Base-by-base conservation (phyloP, 2,329 filamentous ascomycete genomes). In the Aspergillus sp. region DNA sequence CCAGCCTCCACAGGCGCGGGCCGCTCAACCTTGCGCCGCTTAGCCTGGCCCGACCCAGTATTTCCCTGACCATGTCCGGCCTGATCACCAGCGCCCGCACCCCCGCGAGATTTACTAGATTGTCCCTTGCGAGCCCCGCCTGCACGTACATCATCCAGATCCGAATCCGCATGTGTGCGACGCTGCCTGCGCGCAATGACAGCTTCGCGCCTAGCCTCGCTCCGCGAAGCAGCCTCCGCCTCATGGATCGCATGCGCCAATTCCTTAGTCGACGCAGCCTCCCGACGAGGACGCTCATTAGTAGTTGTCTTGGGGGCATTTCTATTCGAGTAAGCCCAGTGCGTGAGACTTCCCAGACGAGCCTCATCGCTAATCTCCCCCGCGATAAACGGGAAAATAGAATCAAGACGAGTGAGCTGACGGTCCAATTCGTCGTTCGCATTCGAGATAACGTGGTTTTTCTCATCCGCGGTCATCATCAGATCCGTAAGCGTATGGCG, bases 241-340 rank as follows among this genome's bases (percentile, higher is more conserved):
- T 93, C 92, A 57, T 95, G 84, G 48, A 90, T 84, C 63, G 90
- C 90, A 21, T 91, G 83, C 4, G 83, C 81, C 49, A 86, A 69
- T 63, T 82, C 91, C 52, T 92, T 90, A 41, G 87, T 87, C 21
- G 90, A 85, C 10, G 89, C 90, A 21, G 89, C 90, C 71, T 96
- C 92, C 64, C 91, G 86, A 62, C 92, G 85, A 51, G 90, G 88
- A 25, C 89, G 84, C 73, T 96, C 91, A 32, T 88, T 87, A 48
- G 85, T 81, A 57, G 79, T 71, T 11, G 77, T 77, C 68, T 86
- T 87, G 65, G 84, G 83, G 58, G 81, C 75, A 57, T 87, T 84
- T 65, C 94, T 89, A 71, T 91, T 92, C 19, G 91, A 90, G 74
- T 98, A 98, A 52, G 94, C 95, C 95, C 95, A 99, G 76, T 99